Base-by-base conservation (phyloP, 345 rosid genomes). In the Corchorus capsularis region DNA sequence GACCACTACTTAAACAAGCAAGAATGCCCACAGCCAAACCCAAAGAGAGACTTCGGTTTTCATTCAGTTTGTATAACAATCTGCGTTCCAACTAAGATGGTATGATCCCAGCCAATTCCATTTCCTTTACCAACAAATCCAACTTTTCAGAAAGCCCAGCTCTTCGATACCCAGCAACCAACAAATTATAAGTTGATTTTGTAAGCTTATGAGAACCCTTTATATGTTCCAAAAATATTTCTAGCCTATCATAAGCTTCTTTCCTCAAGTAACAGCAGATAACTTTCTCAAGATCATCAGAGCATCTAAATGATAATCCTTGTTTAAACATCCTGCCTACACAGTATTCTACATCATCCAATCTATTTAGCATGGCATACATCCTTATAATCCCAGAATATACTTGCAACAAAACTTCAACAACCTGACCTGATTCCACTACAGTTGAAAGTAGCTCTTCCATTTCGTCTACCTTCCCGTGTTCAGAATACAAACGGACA, bases 261-360 rank as follows among this genome's bases (percentile, higher is more conserved):
- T 78, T 47, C 79, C 84, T 74, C 78, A 85, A 85, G 57, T 79
- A 83, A 19, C 75, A 80, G 37, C 82, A 86, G 37, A 86, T 82
- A 20, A 86, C 82, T 72, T 73, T 83, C 76, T 82, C 89, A 50
- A 85, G 69, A 81, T 81, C 86, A 46, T 74, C 57, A 1, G 82
- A 11, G n/a, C 55, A 59, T 65, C 63, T 77, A 53, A 83, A 86
- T 12, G 77, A 66, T 17, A 83, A 69, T 71, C 87, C 85, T 57
- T 74, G 77, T 65, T 80, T 80, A 78, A 69, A 37, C 89, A 83
- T 83, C 81, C 84, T 83, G 60, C 85, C 84, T 43, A 82, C 85
- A 13, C 85, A 75, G 62, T 78, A 86, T 69, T 86, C 87, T 55
- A 83, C 82, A 41, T 79, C 87, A 62, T 83, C 83, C 82, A 83